These are phyloP conservation scores for Alternaria dauci DNA, from an alignment of 2,329 filamentous ascomycete species.

Conservation along the genomic window DNA sequence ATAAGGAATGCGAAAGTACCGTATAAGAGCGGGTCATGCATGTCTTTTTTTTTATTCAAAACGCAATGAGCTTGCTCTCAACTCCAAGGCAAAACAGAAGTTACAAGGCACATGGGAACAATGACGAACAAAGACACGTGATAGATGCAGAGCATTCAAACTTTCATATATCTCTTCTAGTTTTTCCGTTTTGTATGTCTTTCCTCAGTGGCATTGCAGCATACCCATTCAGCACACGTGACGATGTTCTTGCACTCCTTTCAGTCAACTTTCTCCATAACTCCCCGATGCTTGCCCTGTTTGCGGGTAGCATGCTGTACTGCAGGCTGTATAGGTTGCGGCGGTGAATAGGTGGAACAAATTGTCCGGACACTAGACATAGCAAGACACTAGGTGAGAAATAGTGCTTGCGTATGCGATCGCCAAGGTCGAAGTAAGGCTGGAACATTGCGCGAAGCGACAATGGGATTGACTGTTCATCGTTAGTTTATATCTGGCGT, in stretches of 20 bases:
- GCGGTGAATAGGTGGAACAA: constrained; percentile 93
- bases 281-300: constrained; percentile 79
- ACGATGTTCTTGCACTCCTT: constrained; percentile 9
- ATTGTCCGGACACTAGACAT: constrained; percentile 86
- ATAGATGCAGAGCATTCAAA: background rate
- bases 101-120: background rate
- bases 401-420: constrained; percentile 94
- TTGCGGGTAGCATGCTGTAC: constrained; percentile 94
- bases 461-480: constrained; percentile 74
- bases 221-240: constrained; percentile 16
- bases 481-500: background rate
- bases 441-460: constrained; percentile 94
- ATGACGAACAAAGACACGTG: background rate
- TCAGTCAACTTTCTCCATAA: constrained; percentile 76
- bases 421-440: constrained; percentile 94
- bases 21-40: too few relatives aligned
- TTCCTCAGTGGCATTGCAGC: constrained; percentile 7
- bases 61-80: background rate
- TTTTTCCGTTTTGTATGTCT: constrained; percentile 13
- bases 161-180: constrained; percentile 11
- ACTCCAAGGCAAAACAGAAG: background rate
- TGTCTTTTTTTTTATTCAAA: background rate
- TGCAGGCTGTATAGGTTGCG: constrained; percentile 95
- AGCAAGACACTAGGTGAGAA: constrained; percentile 87
- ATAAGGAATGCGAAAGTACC: background rate